Conservation (phyloP, 192 early-diverging fungal genomes). For the Phlyctochytrium arcticum region DNA sequence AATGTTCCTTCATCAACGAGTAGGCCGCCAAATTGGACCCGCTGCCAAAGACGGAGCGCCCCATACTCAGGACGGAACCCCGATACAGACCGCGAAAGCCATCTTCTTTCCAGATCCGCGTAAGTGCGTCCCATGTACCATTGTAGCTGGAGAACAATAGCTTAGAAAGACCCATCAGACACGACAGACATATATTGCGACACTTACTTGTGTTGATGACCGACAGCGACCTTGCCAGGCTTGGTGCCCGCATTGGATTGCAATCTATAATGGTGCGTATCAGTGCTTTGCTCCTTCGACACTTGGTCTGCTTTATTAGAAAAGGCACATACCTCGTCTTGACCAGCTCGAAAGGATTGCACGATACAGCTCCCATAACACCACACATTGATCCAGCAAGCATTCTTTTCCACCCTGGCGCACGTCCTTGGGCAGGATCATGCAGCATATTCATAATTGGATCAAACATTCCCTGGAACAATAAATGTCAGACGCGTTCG, state of each 20-base stretch:
- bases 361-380: slow-evolving; percentile 68
- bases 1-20: slow-evolving; percentile 64
- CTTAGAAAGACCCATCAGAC: not conserved
- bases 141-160: slow-evolving; percentile 38
- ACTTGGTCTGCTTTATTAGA: not conserved
- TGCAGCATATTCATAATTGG: slow-evolving; percentile 64
- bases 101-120: slow-evolving; percentile 48
- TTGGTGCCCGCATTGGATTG: slow-evolving; percentile 53
- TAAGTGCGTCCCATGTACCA: slow-evolving; percentile 52
- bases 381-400: slow-evolving; percentile 68
- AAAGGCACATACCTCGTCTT: slow-evolving; percentile 48
- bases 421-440: slow-evolving; percentile 41
- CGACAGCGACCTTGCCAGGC: slow-evolving; percentile 58
- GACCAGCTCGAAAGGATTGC: slow-evolving; percentile 74
- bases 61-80: slow-evolving; percentile 62
- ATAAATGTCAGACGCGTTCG: not conserved
- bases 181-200: not conserved
- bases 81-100: slow-evolving; percentile 63
- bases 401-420: slow-evolving; percentile 74
- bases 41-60: slow-evolving; percentile 60
- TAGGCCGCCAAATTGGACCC: slow-evolving; percentile 66
- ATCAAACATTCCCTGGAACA: slow-evolving; percentile 61
- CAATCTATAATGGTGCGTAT: slow-evolving; percentile 45
- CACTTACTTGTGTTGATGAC: slow-evolving; percentile 55
- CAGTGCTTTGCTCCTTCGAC: no score